Evolutionary conservation across 2,329 filamentous ascomycete genomes (phyloP).

Genomic region (Hypoxylon sp.): DNA sequence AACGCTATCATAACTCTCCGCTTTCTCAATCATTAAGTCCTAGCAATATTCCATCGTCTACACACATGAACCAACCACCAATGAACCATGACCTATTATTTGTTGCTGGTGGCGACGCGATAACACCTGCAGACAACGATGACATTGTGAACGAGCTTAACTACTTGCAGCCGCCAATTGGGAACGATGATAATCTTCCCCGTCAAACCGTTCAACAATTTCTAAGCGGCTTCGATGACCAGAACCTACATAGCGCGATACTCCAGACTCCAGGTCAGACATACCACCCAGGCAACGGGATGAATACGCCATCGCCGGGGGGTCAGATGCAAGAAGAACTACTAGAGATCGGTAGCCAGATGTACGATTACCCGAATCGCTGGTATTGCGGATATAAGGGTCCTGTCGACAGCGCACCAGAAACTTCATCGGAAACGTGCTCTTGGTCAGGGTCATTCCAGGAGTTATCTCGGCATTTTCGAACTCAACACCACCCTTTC

Average conservation of each 20-base stretch:
- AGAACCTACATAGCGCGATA: conserved; percentile 33
- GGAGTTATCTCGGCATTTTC: conserved; percentile 40
- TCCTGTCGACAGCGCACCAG: conserved; percentile 23
- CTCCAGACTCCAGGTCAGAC: conserved; percentile 33
- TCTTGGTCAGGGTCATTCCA: conserved; percentile 42
- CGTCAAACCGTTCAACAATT: conserved; percentile 30
- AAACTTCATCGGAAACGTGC: conserved; percentile 35
- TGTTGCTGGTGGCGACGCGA: conserved; percentile 38
- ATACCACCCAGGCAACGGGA: conserved; percentile 31
- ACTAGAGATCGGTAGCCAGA: conserved; percentile 39
- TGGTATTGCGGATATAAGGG: conserved; percentile 44
- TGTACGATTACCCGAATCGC: conserved; percentile 25
- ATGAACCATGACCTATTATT: too few species aligned
- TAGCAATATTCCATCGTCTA: conserved; percentile 22
- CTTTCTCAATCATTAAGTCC: conserved; percentile 12
- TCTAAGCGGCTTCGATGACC: conserved; percentile 31
- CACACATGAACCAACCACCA: too few species aligned
- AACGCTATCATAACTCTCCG: conserved; percentile 31
- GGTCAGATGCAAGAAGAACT: conserved; percentile 16
- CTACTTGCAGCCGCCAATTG: conserved; percentile 18
- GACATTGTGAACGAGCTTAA: conserved; percentile 27
- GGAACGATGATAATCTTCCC: conserved; percentile 12
- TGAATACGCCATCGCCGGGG: conserved; percentile 5
- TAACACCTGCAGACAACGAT: conserved; percentile 29
- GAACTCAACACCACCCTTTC: conserved; percentile 38